Evolutionary conservation across 306 rosid genomes (phyloP), one percentile per base, ranked within the genome.

Genomic region (Sophora flavescens): DNA sequence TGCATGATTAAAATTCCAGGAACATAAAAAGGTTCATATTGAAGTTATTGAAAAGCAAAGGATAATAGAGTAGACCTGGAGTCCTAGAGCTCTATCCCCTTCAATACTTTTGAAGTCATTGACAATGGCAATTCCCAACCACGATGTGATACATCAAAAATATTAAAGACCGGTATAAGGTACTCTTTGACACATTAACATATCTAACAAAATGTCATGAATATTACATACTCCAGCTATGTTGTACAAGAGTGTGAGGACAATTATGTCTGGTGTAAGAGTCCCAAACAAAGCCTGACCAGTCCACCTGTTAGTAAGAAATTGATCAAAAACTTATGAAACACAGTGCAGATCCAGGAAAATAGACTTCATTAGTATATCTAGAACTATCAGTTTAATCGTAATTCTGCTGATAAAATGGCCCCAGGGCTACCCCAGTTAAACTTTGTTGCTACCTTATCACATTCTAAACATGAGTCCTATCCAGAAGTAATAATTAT

Each of bases 201-300:
- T 26, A 75, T 48, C 30, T 44, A 77, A 47, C 57, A 72, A 59
- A 66, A 81, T 66, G 50, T 13, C 56, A 44, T 58, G 76, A 41
- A 72, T 59, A 52, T 14, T 50, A 87, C 98, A 64, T 96, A 96
- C 99, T 59, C 99, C 99, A 51, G 99, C 98, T 79, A 92, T 82
- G 87, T 98, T 96, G 87, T 96, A 96, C 74, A 96, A 80, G 57
- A 92, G 83, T 15, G 99, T 92, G 73, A 96, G 93, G 83, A 96
- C 86, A 71, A 96, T 62, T 63, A 92, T 85, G 57, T 95, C 99
- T 26, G 97, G 92, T 62, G 93, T 84, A 68, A 96, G 99, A 68
- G 98, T 96, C 76, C 99, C 99, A 84, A 96, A 96, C 82, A 96
- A 87, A 84, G 98, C 98, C 74, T 96, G 99, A 76, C 99, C 99